Conservation (phyloP, 208 protist genomes). For the Leishmania tarentolae region DNA sequence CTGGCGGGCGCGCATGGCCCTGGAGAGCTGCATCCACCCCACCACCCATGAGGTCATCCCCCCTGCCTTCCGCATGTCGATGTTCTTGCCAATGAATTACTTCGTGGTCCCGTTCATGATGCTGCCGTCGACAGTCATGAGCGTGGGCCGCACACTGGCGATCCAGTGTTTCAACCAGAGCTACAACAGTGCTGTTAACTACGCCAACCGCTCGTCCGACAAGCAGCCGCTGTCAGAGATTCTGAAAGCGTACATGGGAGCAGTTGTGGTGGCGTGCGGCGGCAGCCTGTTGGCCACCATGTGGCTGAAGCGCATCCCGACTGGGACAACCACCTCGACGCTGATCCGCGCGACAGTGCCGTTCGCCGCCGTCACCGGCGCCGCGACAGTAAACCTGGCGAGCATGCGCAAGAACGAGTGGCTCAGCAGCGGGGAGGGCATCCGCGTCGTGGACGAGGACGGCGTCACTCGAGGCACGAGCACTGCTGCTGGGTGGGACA, state of each 20-base stretch:
- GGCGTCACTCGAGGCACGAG: conserved; percentile 72
- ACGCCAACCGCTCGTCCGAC: conserved; percentile 93
- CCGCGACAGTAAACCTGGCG: conserved; percentile 86
- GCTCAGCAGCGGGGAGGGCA: conserved; percentile 70
- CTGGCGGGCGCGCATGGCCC: conserved; percentile 82
- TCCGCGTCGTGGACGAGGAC: conserved; percentile 89
- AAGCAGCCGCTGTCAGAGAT: conserved; percentile 81
- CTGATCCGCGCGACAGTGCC: conserved; percentile 86
- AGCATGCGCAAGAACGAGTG: conserved; percentile 92
- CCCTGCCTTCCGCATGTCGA: conserved; percentile 90
- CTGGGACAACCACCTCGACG: conserved; percentile 54
- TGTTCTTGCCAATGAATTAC: conserved; percentile 93
- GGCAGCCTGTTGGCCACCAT: conserved; percentile 67
- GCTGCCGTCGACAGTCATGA: conserved; percentile 66
- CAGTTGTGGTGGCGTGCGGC: conserved; percentile 69
- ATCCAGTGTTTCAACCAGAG: conserved; percentile 95
- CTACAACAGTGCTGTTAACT: conserved; percentile 94
- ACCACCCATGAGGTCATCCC: conserved; percentile 89
- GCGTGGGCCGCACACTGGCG: conserved; percentile 69
- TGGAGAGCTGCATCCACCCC: conserved; percentile 91
- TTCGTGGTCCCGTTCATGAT: conserved; percentile 92
- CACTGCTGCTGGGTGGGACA: conserved; percentile 73
- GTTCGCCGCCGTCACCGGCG: conserved; percentile 76
- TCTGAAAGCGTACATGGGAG: conserved; percentile 79
- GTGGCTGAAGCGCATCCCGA: conserved; percentile 57